Evolutionary conservation across 2,329 filamentous ascomycete genomes (phyloP), one percentile per base, ranked within the genome.

Genomic region (Xylariaceae sp.): DNA sequence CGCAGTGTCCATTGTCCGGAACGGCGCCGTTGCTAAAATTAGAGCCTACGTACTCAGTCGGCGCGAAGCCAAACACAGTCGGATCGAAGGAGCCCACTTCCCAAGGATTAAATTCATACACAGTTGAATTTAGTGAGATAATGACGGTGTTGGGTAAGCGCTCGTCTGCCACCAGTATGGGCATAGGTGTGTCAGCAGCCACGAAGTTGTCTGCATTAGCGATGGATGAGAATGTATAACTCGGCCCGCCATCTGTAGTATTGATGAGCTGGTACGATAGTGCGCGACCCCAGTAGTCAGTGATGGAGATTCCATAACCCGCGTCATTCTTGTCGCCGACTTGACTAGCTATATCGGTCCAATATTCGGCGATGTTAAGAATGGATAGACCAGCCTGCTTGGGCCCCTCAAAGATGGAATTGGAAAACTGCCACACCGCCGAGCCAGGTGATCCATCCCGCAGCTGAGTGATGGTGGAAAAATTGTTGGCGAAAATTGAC

Each of bases 31-130:
- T 77, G 32, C 77, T 80, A 69, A 93, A 92, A 60, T 85, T 85
- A 1, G 89, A 89, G 2, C 90, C 90, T 2, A 92, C 71, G 59
- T 87, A 92, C 56, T 84, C 74, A 4, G 88, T 73, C 1, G 89
- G 89, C 0, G 81, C 86, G 62, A 92, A 93, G 4, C 82, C 89
- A 62, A 78, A 87, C 4, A 88, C 74, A 0, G 83, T 88, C 0
- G 89, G 87, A 67, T 93, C 91, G 63, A 83, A 91, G 1, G 86
- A 85, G 6, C 91, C 90, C 64, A 93, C 81, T 63, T 94, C 89
- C 75, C 83, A 92, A 0, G 90, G 90, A 61, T 86, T 91, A 71
- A 93, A 88, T 63, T 92, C 89, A 60, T 83, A 87, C 24, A 92
- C 80, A 1, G 89, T 92, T 1, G 88, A 82, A 64, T 92, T 93